Percentiles rank a stretch among this genome's conserved stretches.
Evolutionary conservation across 2,329 filamentous ascomycete genomes (phyloP).

Genomic region (Dryadomyces sulphureus): DNA sequence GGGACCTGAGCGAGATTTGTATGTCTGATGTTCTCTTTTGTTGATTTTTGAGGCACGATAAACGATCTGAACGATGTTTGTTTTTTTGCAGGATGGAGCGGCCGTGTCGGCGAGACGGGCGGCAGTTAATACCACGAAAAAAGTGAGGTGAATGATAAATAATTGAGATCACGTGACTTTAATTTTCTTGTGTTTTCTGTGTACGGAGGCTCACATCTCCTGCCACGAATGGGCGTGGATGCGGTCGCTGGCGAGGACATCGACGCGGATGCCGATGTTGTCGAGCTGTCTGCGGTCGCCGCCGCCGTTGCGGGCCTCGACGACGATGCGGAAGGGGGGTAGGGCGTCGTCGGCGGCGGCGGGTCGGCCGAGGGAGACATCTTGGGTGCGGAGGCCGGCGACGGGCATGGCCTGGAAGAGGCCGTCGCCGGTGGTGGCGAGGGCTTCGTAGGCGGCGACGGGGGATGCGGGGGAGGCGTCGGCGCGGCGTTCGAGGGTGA

Average conservation of each 20-base stretch:
- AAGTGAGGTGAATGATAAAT: background rate
- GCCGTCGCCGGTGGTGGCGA: conserved; percentile 56
- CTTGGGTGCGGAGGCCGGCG: conserved; percentile 15
- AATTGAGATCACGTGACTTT: too few relatives aligned
- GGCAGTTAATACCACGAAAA: background rate
- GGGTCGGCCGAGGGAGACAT: conserved; percentile 5
- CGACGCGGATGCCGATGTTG: conserved; percentile 32
- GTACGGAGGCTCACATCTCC: background rate
- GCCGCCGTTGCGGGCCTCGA: conserved; percentile 64
- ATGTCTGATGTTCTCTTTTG: background rate
- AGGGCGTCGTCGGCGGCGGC: conserved; percentile 31
- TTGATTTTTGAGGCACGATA: background rate
- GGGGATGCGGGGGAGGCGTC: conserved; percentile 38
- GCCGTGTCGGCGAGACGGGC: background rate
- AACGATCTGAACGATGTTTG: background rate
- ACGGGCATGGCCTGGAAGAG: conserved; percentile 55
- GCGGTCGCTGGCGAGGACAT: conserved; percentile 33
- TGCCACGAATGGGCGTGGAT: conserved; percentile 30
- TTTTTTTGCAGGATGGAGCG: background rate
- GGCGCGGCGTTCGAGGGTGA: conserved; percentile 59
- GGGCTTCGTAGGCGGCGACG: conserved; percentile 39
- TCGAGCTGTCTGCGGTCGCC: conserved; percentile 20
- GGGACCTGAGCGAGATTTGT: background rate
- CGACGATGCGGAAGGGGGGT: conserved; percentile 46
- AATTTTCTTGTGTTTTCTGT: background rate